Evolutionary conservation across 1,139 yeast species (phyloP), one percentile per base, ranked within the genome.

Genomic region (Ashbya aceris): DNA sequence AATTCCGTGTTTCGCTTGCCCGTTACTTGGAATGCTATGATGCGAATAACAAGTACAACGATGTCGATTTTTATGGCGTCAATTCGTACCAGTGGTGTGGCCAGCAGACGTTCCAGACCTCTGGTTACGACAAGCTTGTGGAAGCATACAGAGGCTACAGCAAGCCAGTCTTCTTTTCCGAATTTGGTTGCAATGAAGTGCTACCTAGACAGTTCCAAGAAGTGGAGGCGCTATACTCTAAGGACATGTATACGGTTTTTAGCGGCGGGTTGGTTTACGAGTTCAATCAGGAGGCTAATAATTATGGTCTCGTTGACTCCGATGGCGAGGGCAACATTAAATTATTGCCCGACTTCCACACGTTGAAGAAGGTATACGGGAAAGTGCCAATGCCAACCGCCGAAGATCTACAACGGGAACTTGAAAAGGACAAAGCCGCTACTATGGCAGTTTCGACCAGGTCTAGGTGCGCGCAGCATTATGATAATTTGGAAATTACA

Each of bases 71-170:
- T 58, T 89, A 86, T 64, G 98, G 98, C 4, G 89, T 91, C 42
- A 91, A 91, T 61, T 81, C 95, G 1, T 91, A 91, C 62, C 95
- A 87, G 60, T 91, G 98, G 98, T 91, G 98, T 67, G 98, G 98
- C 5, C 74, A 77, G 38, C 91, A 85, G 54, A 80, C 93, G 2
- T 83, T 84, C 62, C 67, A 77, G 46, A 70, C 83, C 8, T 82
- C 95, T 53, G 98, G 97, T 1, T 91, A 86, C 62, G 75, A 82
- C 52, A 65, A 70, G 30, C 73, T 89, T 45, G 89, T 85, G 13
- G 70, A 74, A 41, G 87, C 83, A 51, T 91, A 86, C 59, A 58
- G 66, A 31, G 72, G 73, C 37, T 85, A 76, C 55, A 65, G 85
- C 1, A 74, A 77, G 49, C 98, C 98, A 2, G 71, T 91, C 1